phyloP scores from a whole-genome alignment of 805 yeast species.

The Starmerella scarabaei region DNA sequence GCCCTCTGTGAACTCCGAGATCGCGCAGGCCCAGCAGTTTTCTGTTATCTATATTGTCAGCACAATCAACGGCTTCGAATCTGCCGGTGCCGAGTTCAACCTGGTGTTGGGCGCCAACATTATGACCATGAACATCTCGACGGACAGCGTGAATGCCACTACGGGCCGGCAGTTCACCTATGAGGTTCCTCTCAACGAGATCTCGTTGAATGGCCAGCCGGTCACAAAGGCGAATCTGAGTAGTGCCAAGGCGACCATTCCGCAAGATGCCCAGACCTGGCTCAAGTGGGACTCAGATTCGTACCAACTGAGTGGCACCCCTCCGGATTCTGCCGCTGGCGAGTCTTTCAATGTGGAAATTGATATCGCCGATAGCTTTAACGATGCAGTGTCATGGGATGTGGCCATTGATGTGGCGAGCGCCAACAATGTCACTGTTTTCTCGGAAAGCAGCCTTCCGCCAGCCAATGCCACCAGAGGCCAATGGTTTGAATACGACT shows the following conservation, averaged over 20 bases:
- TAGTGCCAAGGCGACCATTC: conserved; percentile 39
- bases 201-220: conserved; percentile 48
- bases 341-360: conserved; percentile 28
- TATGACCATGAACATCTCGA: conserved; percentile 51
- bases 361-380: conserved; percentile 30
- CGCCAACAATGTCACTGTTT: conserved; percentile 21
- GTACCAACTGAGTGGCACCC: conserved; percentile 55
- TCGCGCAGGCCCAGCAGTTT: conserved; percentile 75
- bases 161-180: conserved; percentile 42
- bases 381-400: conserved; percentile 26
- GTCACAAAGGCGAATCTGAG: conserved; percentile 45
- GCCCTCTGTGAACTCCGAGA: conserved; percentile 69
- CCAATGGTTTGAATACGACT: conserved; percentile 38
- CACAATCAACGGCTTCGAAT: conserved; percentile 62
- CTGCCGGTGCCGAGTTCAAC: conserved; percentile 54
- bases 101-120: conserved; percentile 81
- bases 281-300: conserved; percentile 46
- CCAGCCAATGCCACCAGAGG: conserved; percentile 61
- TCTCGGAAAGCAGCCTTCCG: conserved; percentile 37
- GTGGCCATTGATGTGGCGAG: conserved; percentile 20
- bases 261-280: conserved; percentile 46
- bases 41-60: conserved; percentile 65
- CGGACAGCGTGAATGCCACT: conserved; percentile 55
- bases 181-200: conserved; percentile 47
- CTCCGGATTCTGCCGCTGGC: conserved; percentile 38